Evolutionary conservation across 2,329 filamentous ascomycete species (phyloP), one percentile per base, ranked within the genome.

Genomic region (Myriosclerotinia duriaeana): DNA sequence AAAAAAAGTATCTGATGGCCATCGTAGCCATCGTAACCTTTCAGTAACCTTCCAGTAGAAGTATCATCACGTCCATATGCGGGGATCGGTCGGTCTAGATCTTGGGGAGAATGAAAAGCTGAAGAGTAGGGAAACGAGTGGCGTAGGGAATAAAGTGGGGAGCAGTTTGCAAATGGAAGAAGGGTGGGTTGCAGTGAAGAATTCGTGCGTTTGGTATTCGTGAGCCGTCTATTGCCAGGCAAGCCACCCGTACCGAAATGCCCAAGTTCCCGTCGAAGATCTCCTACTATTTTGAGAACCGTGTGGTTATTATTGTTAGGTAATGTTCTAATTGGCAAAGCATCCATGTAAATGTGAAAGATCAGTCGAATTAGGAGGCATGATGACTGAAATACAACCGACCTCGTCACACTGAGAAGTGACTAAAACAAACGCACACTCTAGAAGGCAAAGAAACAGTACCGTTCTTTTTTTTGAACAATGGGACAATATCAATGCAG

Each of bases 11-110:
- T 11, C 34, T 34, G 30, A 22, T 61, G 26, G 20, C 30, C 20
- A 44, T 17, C 42, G 42, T 50, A 50, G 17, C 8, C 15, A 44
- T 14, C 17, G 42, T 34, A 34, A 34, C 30, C 30, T 34, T 34
- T 34, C 30, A 34, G 30, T 34, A 34, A 30, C 38, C 38, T 34
- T 44, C 20, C 22, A 20, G 44, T 17, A 15, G 42, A 30, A 30
- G 15, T 26, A 26, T 26, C 8, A 59, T 22, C 17, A n/a, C 14
- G 6, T 60, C 44, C 44, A 36, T 9, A 20, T 36, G 56, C 30
- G 26, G 42, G 20, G 20, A 61, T 40, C 44, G 30, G 20, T n/a
- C 20, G 15, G 58, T 22, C 58, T 61, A 50, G 58, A 61, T 50
- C 44, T 50, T 26, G n/a, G 50, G 50, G 34, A 34, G 8, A 50